Evolutionary conservation across 352 stramenopile genomes (phyloP).

Genomic region (Globisporangium paroecandrum): DNA sequence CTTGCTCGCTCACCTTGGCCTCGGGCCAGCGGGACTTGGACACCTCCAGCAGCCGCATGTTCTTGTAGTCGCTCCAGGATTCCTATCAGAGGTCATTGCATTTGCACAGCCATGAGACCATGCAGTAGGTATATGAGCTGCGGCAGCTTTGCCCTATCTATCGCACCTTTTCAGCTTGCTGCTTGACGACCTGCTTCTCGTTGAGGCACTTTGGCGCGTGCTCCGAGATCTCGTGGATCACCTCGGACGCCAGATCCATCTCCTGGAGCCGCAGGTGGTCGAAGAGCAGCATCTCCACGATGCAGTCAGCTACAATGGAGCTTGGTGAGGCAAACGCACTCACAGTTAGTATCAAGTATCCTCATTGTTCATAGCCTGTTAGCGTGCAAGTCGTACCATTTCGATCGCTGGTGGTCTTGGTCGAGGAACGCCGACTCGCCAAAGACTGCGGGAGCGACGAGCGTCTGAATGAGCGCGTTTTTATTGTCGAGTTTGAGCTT

Average conservation of each 20-base stretch:
- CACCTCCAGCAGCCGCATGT: conserved; percentile 57
- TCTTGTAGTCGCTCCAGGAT: conserved; percentile 69
- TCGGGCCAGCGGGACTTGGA: conserved; percentile 69
- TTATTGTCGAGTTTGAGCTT: conserved; percentile 33
- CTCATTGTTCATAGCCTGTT: not conserved
- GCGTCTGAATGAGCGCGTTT: conserved; percentile 40
- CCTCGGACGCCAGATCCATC: conserved; percentile 61
- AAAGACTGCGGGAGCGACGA: conserved; percentile 54
- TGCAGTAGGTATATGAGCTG: not conserved
- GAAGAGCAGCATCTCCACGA: conserved; percentile 70
- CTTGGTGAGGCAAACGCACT: conserved; percentile 13
- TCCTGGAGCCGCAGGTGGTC: conserved; percentile 73
- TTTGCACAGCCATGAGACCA: not conserved
- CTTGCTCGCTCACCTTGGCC: conserved; percentile 31
- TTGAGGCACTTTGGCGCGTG: conserved; percentile 54
- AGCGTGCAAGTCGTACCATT: conserved; percentile 32
- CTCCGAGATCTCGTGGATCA: conserved; percentile 51
- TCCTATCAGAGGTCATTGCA: conserved; percentile 24
- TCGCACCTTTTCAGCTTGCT: conserved; percentile 35
- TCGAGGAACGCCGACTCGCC: conserved; percentile 59
- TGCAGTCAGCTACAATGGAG: conserved; percentile 56
- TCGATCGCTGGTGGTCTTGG: conserved; percentile 41
- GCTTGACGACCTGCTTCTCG: conserved; percentile 46
- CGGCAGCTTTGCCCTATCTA: no score
- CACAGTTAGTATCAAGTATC: conserved; percentile 5